Evolutionary conservation across 2,329 filamentous ascomycete genomes (phyloP).

Genomic region (Tolypocladium pustulatum): DNA sequence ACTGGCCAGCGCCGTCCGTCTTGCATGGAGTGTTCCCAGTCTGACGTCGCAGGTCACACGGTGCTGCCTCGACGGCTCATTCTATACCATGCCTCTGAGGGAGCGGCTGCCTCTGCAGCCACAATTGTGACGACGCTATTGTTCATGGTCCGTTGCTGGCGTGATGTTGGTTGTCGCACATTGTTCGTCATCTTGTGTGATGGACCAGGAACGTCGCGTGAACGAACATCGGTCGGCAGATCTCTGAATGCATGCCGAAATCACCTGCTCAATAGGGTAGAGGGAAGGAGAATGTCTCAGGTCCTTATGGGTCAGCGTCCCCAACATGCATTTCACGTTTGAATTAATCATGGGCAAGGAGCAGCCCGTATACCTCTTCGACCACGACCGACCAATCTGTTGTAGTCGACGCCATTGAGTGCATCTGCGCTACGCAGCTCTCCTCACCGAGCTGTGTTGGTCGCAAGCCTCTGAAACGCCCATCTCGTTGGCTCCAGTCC

Average conservation of each 20-base stretch:
- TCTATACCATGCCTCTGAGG: too few relatives aligned
- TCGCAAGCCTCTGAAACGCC: not conserved
- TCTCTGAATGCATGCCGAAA: not conserved
- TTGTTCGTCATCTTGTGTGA: too few relatives aligned
- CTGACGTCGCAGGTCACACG: not conserved
- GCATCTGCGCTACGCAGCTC: not conserved
- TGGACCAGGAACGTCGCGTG: not conserved
- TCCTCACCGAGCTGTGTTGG: not conserved
- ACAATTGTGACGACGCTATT: too few relatives aligned
- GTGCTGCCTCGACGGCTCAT: not conserved
- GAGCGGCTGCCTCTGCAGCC: too few relatives aligned
- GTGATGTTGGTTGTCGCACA: too few relatives aligned
- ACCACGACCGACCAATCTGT: not conserved
- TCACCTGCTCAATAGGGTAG: not conserved
- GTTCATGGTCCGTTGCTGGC: not conserved
- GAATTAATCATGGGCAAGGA: not conserved
- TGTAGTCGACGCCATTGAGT: not conserved
- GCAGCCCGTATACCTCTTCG: not conserved
- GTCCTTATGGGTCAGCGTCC: not conserved
- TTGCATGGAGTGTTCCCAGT: not conserved
- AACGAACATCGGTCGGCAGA: not conserved
- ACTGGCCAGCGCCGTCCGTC: not conserved
- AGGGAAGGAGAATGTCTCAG: not conserved
- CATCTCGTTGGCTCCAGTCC: not conserved
- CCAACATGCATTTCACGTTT: not conserved